Evolutionary conservation across 805 yeast genomes (phyloP).

Genomic region (Wickerhamiella vanderwaltii): DNA sequence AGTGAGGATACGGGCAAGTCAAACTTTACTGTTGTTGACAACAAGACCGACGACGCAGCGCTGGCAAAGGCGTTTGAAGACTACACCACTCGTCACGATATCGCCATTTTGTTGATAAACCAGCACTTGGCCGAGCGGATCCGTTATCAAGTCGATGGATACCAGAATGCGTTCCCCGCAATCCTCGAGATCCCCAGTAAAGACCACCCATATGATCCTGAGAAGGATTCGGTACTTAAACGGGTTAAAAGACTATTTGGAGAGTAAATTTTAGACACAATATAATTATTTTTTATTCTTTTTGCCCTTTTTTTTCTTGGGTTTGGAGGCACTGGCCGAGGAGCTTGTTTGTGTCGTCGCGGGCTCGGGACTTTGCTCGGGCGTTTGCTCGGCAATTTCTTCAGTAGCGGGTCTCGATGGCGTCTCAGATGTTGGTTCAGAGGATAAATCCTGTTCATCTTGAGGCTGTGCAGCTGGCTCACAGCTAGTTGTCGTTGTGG

Average conservation of each 20-base stretch:
- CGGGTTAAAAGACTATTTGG: constrained; percentile 93
- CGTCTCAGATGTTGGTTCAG: too few relatives aligned
- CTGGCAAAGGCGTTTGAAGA: constrained; percentile 61
- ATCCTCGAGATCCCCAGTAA: constrained; percentile 93
- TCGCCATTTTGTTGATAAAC: constrained; percentile 84
- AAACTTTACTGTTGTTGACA: constrained; percentile 77
- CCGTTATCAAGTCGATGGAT: constrained; percentile 68
- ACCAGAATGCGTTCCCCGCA: constrained; percentile 89
- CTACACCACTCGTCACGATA: constrained; percentile 74
- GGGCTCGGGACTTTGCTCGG: too few relatives aligned
- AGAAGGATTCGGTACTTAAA: constrained; percentile 88
- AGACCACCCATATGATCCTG: constrained; percentile 98
- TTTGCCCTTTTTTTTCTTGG: constrained; percentile 19
- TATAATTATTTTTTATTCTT: constrained; percentile 14
- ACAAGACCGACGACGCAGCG: constrained; percentile 65
- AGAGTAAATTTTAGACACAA: constrained; percentile 37
- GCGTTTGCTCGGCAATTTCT: too few relatives aligned
- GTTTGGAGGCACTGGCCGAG: constrained; percentile 14
- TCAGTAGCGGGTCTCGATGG: too few relatives aligned
- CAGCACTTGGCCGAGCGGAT: constrained; percentile 91
- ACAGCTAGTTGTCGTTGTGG: too few relatives aligned
- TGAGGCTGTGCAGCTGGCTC: constrained; percentile 11
- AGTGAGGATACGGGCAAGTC: constrained; percentile 42
- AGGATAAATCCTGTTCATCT: constrained; percentile 7
- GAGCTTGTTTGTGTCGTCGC: neutral